Evolutionary conservation across 345 rosid species (phyloP).

Genomic region (Bruguiera gymnorhiza): DNA sequence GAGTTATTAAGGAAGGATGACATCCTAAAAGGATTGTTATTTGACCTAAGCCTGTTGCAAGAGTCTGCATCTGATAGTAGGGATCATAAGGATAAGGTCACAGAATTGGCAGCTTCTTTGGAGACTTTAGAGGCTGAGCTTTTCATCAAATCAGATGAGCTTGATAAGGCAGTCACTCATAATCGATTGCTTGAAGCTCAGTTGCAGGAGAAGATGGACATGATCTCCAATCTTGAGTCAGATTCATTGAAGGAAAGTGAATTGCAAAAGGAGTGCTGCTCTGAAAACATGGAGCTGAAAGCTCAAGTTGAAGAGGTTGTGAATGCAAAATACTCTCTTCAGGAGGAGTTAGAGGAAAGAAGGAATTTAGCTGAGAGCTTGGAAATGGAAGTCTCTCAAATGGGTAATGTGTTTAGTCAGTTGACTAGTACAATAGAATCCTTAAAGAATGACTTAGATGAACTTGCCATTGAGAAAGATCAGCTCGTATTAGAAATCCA

Average conservation of each 20-base stretch:
- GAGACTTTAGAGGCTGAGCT: conserved; percentile 74
- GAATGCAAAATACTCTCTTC: conserved; percentile 44
- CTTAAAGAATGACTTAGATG: conserved; percentile 46
- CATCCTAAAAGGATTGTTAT: conserved; percentile 67
- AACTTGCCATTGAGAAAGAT: conserved; percentile 56
- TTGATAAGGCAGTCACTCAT: conserved; percentile 48
- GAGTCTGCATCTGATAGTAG: conserved; percentile 78
- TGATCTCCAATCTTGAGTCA: conserved; percentile 45
- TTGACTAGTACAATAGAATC: conserved; percentile 54
- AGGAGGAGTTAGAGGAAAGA: conserved; percentile 55
- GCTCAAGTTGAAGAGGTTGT: conserved; percentile 44
- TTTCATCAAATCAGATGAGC: conserved; percentile 50
- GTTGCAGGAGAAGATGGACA: conserved; percentile 58
- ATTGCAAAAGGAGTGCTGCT: conserved; percentile 29
- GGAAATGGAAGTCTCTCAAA: conserved; percentile 63
- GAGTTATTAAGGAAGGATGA: conserved; percentile 83
- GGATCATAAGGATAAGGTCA: conserved; percentile 79
- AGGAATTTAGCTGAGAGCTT: conserved; percentile 51
- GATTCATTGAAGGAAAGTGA: conserved; percentile 39
- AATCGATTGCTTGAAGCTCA: conserved; percentile 54
- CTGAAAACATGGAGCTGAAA: conserved; percentile 53
- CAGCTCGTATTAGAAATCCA: conserved; percentile 51
- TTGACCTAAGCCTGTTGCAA: conserved; percentile 83
- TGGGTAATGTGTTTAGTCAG: conserved; percentile 53
- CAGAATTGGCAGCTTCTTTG: conserved; percentile 54